Conservation (phyloP, 2,329 filamentous ascomycete genomes). For the Claviceps monticola region DNA sequence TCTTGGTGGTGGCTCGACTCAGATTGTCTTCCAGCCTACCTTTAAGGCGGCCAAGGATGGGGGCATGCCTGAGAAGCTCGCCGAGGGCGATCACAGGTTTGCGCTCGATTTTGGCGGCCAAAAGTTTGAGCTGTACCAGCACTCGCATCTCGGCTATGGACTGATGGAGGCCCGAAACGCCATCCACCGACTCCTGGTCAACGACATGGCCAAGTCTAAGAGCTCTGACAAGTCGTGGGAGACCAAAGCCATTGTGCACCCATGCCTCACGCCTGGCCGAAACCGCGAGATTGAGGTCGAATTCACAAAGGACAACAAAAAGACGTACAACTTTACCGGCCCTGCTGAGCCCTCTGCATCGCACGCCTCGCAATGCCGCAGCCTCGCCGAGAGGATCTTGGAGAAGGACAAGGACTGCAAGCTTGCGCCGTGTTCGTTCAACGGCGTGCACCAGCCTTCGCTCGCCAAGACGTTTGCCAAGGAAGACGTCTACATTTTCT, state of each 20-base stretch:
- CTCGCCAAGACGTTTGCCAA: constrained; percentile 81
- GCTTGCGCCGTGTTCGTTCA: constrained; percentile 92
- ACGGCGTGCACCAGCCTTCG: constrained; percentile 87
- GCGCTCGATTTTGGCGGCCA: constrained; percentile 78
- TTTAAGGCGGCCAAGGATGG: constrained; percentile 61
- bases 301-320: constrained; percentile 44
- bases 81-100: constrained; percentile 93
- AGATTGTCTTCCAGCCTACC: constrained; percentile 96
- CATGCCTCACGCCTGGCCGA: constrained; percentile 76
- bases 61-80: constrained; percentile 74
- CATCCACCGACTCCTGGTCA: constrained; percentile 63
- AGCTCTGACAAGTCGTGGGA: constrained; percentile 52
- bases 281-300: constrained; percentile 58
- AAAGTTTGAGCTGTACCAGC: constrained; percentile 88
- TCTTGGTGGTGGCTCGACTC: constrained; percentile 89
- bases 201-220: constrained; percentile 54
- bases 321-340: constrained; percentile 77
- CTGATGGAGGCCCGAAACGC: constrained; percentile 88
- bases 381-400: constrained; percentile 78
- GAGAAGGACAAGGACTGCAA: constrained; percentile 73
- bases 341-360: constrained; percentile 61
- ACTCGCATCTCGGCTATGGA: constrained; percentile 93
- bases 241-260: constrained; percentile 59
- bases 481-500: constrained; percentile 93
- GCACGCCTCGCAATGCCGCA: constrained; percentile 84